Evolutionary conservation across 805 yeast genomes (phyloP).

Genomic region (Tetrapisispora nanseiensis): DNA sequence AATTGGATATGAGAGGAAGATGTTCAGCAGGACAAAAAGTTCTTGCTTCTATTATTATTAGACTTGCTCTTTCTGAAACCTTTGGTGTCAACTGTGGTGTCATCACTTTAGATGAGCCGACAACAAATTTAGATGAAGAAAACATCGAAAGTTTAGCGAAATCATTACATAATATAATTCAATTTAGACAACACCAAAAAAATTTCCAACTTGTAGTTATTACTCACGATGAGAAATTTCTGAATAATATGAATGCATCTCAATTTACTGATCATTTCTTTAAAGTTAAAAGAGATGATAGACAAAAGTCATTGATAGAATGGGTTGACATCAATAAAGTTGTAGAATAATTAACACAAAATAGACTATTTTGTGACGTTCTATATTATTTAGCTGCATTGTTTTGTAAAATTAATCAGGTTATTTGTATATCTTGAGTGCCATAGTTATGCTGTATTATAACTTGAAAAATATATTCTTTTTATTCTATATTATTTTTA

Average conservation of each 20-base stretch:
- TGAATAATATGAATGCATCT: slow-evolving; percentile 75
- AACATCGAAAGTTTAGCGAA: slow-evolving; percentile 82
- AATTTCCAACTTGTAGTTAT: slow-evolving; percentile 93
- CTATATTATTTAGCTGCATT: too few relatives aligned
- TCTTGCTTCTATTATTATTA: slow-evolving; percentile 79
- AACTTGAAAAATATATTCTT: too few relatives aligned
- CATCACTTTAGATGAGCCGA: slow-evolving; percentile 95
- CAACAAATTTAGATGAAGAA: slow-evolving; percentile 86
- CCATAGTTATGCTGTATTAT: too few relatives aligned
- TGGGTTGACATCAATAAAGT: slow-evolving; percentile 38
- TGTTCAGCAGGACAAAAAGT: slow-evolving; percentile 98
- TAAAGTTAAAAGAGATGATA: slow-evolving; percentile 67
- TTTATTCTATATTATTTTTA: too few relatives aligned
- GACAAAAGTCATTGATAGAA: slow-evolving; percentile 70
- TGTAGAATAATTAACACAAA: slow-evolving; percentile 15
- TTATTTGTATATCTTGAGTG: too few relatives aligned
- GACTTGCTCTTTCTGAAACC: slow-evolving; percentile 89
- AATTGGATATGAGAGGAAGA: slow-evolving; percentile 94
- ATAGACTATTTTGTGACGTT: background rate
- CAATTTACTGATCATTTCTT: slow-evolving; percentile 82
- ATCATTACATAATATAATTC: slow-evolving; percentile 67
- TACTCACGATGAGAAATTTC: slow-evolving; percentile 91
- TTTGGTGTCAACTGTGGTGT: slow-evolving; percentile 93
- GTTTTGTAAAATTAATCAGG: background rate
- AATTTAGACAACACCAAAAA: slow-evolving; percentile 60